Evolutionary conservation across 805 yeast species (phyloP).

Genomic region (Candida dendrica): DNA sequence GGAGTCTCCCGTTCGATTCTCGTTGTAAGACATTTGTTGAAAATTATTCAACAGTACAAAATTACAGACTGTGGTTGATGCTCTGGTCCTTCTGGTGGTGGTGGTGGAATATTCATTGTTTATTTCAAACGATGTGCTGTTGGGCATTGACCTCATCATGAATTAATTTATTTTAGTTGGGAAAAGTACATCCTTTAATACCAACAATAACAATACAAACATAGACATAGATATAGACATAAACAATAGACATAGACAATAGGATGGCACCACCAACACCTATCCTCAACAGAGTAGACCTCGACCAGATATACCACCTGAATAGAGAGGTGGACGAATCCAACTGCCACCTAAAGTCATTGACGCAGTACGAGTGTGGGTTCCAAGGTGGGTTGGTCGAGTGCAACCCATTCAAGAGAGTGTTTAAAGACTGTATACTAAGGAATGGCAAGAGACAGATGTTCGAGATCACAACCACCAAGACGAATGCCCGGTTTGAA

Average conservation of each 20-base stretch:
- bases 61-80: no score
- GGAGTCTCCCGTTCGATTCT: no score
- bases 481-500: slow-evolving; percentile 25
- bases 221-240: neutral
- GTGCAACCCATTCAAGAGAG: slow-evolving; percentile 42
- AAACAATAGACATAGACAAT: neutral
- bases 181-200: no score
- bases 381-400: slow-evolving; percentile 33
- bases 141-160: no score
- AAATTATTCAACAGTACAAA: no score
- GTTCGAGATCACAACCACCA: slow-evolving; percentile 31
- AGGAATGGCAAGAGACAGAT: slow-evolving; percentile 16
- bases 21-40: no score
- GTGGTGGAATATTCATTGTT: no score
- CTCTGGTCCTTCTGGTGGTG: no score
- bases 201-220: neutral
- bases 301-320: slow-evolving; percentile 18
- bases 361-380: slow-evolving; percentile 42
- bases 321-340: slow-evolving; percentile 5
- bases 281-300: slow-evolving; percentile 31
- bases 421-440: slow-evolving; percentile 36
- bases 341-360: slow-evolving; percentile 28
- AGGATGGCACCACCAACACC: slow-evolving; percentile 47
- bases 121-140: no score
- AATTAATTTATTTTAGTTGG: no score